A percentile compares a stretch with the other conserved stretches of the same genome.
phyloP scores from a whole-genome alignment of 352 stramenopile species.

The Phytophthora hybrid region DNA sequence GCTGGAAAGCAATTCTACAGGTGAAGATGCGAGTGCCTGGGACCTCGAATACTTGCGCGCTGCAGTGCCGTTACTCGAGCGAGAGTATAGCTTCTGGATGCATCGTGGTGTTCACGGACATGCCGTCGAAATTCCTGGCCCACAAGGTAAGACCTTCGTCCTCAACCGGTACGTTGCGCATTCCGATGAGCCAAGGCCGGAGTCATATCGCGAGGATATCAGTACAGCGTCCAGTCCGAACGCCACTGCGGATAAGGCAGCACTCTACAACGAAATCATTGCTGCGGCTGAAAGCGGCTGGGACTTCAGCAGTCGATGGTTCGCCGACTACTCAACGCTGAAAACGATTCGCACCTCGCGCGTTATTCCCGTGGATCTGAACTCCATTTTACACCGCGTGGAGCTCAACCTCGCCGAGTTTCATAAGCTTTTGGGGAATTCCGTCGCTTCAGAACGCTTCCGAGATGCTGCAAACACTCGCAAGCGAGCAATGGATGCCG shows the following conservation, averaged over 20 bases:
- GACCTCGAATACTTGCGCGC: conserved; percentile 58
- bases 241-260: conserved; percentile 27
- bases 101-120: conserved; percentile 59
- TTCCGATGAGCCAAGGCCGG: conserved; percentile 70
- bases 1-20: background rate
- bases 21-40: conserved; percentile 43
- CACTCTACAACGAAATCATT: conserved; percentile 83
- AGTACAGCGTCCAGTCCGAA: conserved; percentile 20
- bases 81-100: conserved; percentile 90
- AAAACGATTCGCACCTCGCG: conserved; percentile 65
- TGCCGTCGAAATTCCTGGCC: conserved; percentile 49
- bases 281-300: conserved; percentile 86
- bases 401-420: conserved; percentile 79
- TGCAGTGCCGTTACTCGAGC: conserved; percentile 66
- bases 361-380: conserved; percentile 89
- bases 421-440: conserved; percentile 51
- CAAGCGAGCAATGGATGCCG: conserved; percentile 60
- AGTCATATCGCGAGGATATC: conserved; percentile 89
- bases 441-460: conserved; percentile 39
- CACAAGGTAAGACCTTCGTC: conserved; percentile 36
- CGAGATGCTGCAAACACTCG: conserved; percentile 36
- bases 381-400: conserved; percentile 79
- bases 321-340: conserved; percentile 47
- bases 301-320: conserved; percentile 91
- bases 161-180: conserved; percentile 83